Percentiles rank a stretch among this genome's conserved stretches.
Conservation (phyloP, 495 filamentous ascomycete genomes). For the Aspergillus ostianus region DNA sequence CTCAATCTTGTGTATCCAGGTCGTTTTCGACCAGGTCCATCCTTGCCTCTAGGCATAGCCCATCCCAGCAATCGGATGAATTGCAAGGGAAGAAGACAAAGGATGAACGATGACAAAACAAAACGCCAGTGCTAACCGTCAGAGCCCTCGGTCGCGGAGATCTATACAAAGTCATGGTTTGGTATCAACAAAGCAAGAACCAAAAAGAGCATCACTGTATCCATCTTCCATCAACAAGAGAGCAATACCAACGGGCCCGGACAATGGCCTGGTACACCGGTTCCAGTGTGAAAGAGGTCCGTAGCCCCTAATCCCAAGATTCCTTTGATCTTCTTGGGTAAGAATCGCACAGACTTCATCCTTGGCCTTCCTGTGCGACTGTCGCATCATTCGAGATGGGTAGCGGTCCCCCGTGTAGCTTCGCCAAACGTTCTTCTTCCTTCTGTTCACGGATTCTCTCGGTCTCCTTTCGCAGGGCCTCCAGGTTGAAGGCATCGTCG, state of each 20-base stretch:
- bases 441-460: conserved; percentile 52
- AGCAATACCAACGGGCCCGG: conserved; percentile 26
- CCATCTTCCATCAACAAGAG: conserved; percentile 24
- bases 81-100: conserved; percentile 12
- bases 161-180: conserved; percentile 16
- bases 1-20: conserved; percentile 23
- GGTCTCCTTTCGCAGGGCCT: conserved; percentile 69
- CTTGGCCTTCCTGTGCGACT: conserved; percentile 29
- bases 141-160: conserved; percentile 18
- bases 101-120: conserved; percentile 22
- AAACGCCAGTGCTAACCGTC: conserved; percentile 22
- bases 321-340: conserved; percentile 23
- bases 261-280: conserved; percentile 23
- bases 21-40: not conserved
- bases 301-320: conserved; percentile 32
- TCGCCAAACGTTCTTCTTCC: conserved; percentile 45
- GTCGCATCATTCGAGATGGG: conserved; percentile 23
- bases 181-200: conserved; percentile 7
- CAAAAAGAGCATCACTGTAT: conserved; percentile 14
- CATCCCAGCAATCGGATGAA: conserved; percentile 1
- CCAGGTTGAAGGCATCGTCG: conserved; percentile 67
- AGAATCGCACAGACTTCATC: conserved; percentile 24
- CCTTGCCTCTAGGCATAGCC: not conserved
- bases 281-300: conserved; percentile 25
- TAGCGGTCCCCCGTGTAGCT: conserved; percentile 29